Conservation (phyloP, 108 stramenopile genomes). For the Nitzschia sp. region DNA sequence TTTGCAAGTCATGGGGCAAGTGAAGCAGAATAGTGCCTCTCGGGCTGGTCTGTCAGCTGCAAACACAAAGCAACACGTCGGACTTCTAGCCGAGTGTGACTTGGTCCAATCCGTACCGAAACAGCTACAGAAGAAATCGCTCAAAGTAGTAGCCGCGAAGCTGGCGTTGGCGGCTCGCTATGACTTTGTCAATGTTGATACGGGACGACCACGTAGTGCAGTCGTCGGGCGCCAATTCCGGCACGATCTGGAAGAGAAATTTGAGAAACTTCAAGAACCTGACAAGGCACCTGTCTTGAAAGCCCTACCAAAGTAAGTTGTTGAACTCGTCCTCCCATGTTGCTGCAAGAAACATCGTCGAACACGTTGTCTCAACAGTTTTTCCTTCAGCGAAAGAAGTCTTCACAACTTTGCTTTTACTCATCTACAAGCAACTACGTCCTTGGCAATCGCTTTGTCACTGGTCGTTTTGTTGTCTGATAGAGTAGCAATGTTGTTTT, state of each 20-base stretch:
- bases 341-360: neutral
- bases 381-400: slow-evolving; percentile 9
- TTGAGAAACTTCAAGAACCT: slow-evolving; percentile 93
- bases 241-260: slow-evolving; percentile 69
- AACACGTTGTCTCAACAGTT: slow-evolving; percentile 18
- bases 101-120: slow-evolving; percentile 71
- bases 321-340: neutral
- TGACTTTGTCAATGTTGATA: slow-evolving; percentile 80
- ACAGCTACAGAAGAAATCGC: slow-evolving; percentile 74
- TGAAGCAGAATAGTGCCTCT: slow-evolving; percentile 49
- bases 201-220: slow-evolving; percentile 49
- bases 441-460: neutral
- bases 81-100: slow-evolving; percentile 83
- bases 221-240: slow-evolving; percentile 56
- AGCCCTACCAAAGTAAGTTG: slow-evolving; percentile 93
- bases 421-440: neutral
- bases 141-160: slow-evolving; percentile 88
- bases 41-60: slow-evolving; percentile 36
- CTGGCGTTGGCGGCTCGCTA: slow-evolving; percentile 73
- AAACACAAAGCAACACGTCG: slow-evolving; percentile 63
- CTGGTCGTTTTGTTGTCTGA: neutral
- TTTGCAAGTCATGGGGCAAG: slow-evolving; percentile 71
- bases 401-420: too few species aligned
- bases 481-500: neutral
- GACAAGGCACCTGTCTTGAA: slow-evolving; percentile 89